Evolutionary conservation across 345 rosid genomes (phyloP), one percentile per base, ranked within the genome.

Genomic region (Isatis tinctoria): DNA sequence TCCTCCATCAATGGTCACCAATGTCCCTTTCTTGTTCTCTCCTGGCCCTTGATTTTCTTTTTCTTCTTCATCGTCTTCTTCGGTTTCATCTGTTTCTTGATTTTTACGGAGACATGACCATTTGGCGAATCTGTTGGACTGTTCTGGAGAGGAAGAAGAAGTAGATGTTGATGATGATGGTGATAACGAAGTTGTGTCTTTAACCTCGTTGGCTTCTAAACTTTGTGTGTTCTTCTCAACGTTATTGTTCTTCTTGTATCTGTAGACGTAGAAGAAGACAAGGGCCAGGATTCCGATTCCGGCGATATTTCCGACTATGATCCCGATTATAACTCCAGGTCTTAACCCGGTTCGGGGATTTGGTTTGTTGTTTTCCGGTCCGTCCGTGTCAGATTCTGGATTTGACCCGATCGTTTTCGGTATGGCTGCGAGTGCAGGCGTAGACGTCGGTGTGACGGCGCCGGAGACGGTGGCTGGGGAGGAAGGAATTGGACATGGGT

Each of bases 41-140:
- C 78, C 80, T n/a, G 61, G 63, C 48, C 82, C 74, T 78, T 79
- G 83, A 54, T 73, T 76, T 20, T 79, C 77, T 11, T 51, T 14
- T 10, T 74, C 85, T 6, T 65, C 69, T 33, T 81, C 81, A 27
- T 76, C 80, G 18, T 79, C 79, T 10, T 75, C 85, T 5, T 80
- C 82, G 1, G 80, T 89, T 6, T 89, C 87, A 17, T 74, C 85
- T 1, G 85, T 85, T 63, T 74, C 74, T 41, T 60, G 73, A 73
- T 58, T 77, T 28, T 90, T 88, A 47, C 88, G 85, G 27, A 95
- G 65, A 79, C 99, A 92, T 2, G 97, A 85, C 97, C 97, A 91
- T 60, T 87, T 78, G 0, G 68, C 72, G 70, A 91, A 86, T 4
- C 90, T 83, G 57, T 74, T 88, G 4, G 93, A 86, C 75, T 95